Evolutionary conservation across 2,329 filamentous ascomycete species (phyloP).

Genomic region (Tothia fuscella): DNA sequence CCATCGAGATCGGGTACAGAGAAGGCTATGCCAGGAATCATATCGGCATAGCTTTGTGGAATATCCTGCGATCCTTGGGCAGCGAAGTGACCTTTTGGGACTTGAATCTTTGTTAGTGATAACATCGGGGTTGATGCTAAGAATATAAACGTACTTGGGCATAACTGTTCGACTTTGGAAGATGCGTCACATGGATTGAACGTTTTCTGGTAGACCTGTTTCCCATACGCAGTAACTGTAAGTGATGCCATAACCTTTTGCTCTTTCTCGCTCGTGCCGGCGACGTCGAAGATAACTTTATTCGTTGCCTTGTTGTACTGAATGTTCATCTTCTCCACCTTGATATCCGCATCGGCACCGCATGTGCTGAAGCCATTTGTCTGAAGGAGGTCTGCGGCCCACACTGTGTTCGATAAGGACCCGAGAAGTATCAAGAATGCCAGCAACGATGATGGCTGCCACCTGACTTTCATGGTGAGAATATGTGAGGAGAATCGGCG

Average conservation of each 20-base stretch:
- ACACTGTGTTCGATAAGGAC: conserved; percentile 19
- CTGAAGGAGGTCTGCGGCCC: conserved; percentile 53
- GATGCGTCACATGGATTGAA: conserved; percentile 70
- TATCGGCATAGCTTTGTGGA: conserved; percentile 54
- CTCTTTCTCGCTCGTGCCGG: conserved; percentile 57
- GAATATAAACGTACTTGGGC: conserved; percentile 54
- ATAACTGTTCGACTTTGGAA: conserved; percentile 62
- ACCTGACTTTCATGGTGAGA: conserved; percentile 7
- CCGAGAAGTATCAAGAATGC: conserved; percentile 18
- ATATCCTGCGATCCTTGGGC: conserved; percentile 63
- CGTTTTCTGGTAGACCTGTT: conserved; percentile 60
- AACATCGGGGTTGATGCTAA: neutral
- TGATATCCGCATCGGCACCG: conserved; percentile 45
- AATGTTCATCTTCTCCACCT: conserved; percentile 63
- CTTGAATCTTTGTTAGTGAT: conserved; percentile 26
- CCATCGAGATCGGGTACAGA: conserved; percentile 82
- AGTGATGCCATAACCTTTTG: conserved; percentile 74
- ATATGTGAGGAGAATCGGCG: neutral
- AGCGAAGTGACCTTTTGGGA: conserved; percentile 62
- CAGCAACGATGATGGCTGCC: conserved; percentile 1
- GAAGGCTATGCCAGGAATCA: conserved; percentile 85
- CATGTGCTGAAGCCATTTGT: conserved; percentile 75
- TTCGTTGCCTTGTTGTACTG: conserved; percentile 65
- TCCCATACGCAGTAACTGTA: conserved; percentile 73
- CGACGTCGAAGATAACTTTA: conserved; percentile 68